Evolutionary conservation across 2,329 filamentous ascomycete genomes (phyloP).

Genomic region (Microsporum canis): DNA sequence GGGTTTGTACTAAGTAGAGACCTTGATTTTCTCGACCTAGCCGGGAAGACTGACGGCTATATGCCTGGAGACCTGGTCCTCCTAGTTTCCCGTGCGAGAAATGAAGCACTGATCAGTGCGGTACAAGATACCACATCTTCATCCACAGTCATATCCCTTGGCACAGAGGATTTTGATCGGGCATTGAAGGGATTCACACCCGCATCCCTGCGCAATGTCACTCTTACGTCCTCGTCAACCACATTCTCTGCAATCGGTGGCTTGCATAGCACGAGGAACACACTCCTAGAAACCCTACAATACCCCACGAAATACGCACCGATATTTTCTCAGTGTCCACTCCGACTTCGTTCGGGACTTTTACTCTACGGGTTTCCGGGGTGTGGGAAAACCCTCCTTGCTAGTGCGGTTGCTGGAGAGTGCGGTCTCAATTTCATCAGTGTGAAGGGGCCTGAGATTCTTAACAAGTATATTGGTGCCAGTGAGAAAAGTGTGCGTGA

Average conservation of each 20-base stretch:
- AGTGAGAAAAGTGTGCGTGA: slow-evolving; percentile 94
- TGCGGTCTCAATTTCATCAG: slow-evolving; percentile 97
- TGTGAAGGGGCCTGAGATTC: slow-evolving; percentile 93
- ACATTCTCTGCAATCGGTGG: slow-evolving; percentile 90
- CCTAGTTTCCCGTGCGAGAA: slow-evolving; percentile 74
- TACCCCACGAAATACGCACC: slow-evolving; percentile 97
- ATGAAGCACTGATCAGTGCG: slow-evolving; percentile 81
- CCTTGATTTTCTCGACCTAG: slow-evolving; percentile 84
- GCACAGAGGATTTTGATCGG: slow-evolving; percentile 64
- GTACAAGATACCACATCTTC: slow-evolving; percentile 46
- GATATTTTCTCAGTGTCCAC: slow-evolving; percentile 89
- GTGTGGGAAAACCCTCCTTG: slow-evolving; percentile 91
- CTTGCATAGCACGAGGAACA: slow-evolving; percentile 70
- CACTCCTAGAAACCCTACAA: slow-evolving; percentile 86
- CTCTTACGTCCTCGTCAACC: slow-evolving; percentile 81
- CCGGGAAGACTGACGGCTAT: slow-evolving; percentile 90
- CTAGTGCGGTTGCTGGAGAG: slow-evolving; percentile 93
- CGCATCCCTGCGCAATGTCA: slow-evolving; percentile 86
- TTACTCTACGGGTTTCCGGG: slow-evolving; percentile 91
- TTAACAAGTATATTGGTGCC: slow-evolving; percentile 98
- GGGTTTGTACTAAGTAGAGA: slow-evolving; percentile 64
- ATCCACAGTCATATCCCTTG: slow-evolving; percentile 51
- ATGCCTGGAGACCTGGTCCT: slow-evolving; percentile 91
- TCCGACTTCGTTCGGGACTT: slow-evolving; percentile 85
- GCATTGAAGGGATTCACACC: slow-evolving; percentile 90